Base-by-base conservation (phyloP, 495 filamentous ascomycete species). In the Parathielavia appendiculata region DNA sequence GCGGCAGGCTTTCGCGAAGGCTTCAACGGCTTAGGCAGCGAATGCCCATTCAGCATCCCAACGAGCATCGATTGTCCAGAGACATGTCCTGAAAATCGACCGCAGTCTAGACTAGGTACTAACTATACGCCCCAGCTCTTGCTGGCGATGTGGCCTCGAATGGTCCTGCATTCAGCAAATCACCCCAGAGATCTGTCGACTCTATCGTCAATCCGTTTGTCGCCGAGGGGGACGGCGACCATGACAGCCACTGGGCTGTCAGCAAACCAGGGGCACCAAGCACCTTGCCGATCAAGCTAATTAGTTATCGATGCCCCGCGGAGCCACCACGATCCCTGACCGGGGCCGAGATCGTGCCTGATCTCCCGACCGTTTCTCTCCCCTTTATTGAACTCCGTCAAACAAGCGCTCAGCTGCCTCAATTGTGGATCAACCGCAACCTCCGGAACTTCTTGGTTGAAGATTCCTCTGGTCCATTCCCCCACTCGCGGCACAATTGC, bases 341-440 rank as follows among this genome's bases (percentile, higher is more conserved):
- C 34, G 41, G 47, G 54, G 3, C 26, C 43, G 44, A 60, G 55
- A 62, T 62, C 60, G 39, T 38, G 54, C 48, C 48, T 56, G 53
- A 47, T 56, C 41, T 46, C 53, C 52, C 32, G 26, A n/a, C 5
- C 48, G 8, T 34, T 51, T 51, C 4, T 23, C 51, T 43, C 56
- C 26, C 26, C 26, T 46, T 22, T n/a, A n/a, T 32, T 36, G 13
- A 16, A n/a, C n/a, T 23, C 39, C 39, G 19, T 26, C 16, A 38
- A 46, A 46, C 53, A 38, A 46, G 41, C 43, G 53, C 53, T 23
- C 52, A 16, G 4, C 22, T n/a, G 45, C 47, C 48, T 35, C 34
- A 34, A 10, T 10, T 22, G 51, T 53, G 50, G 34, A 20, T 32
- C 34, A 14, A 13, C 35, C 30, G 22, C 19, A 1, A n/a, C 34